Conservation (phyloP, 495 filamentous ascomycete genomes). For the Halenospora varia region DNA sequence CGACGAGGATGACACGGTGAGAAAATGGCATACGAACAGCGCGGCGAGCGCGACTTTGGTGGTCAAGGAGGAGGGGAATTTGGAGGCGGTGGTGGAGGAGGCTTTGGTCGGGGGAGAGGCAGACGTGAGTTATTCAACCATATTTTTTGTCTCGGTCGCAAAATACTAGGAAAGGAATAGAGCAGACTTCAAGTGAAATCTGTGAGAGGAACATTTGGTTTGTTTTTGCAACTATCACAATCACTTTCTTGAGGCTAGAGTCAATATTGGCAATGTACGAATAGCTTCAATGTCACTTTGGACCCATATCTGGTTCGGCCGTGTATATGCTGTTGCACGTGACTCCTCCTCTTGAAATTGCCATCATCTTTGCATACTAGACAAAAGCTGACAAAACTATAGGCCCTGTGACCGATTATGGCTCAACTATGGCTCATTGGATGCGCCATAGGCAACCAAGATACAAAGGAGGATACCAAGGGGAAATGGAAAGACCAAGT, state of each 20-base stretch:
- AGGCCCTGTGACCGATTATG: constrained; percentile 94
- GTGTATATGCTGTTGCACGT: too few species aligned
- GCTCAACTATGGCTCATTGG: constrained; percentile 87
- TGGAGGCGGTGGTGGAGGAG: constrained; percentile 33
- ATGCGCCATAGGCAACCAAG: constrained; percentile 79
- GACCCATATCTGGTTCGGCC: too few species aligned
- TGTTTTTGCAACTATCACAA: too few species aligned
- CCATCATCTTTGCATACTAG: too few species aligned
- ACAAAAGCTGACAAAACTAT: not conserved
- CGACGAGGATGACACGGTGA: constrained; percentile 19
- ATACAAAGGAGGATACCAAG: constrained; percentile 60
- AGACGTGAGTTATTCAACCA: constrained; percentile 35
- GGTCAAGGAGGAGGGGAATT: constrained; percentile 18
- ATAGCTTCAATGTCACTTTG: too few species aligned
- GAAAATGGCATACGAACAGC: constrained; percentile 28
- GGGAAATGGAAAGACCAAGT: constrained; percentile 81
- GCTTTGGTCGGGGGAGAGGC: constrained; percentile 36
- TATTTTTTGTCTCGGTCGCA: not conserved
- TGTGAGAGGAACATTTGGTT: too few species aligned
- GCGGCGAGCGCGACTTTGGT: constrained; percentile 25
- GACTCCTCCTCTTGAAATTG: too few species aligned
- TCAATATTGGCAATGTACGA: too few species aligned
- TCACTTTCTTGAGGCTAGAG: too few species aligned
- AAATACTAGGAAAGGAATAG: not conserved
- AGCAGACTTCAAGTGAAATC: too few species aligned